Evolutionary conservation across 2,329 filamentous ascomycete species (phyloP).

Genomic region (Aspergillus persii): DNA sequence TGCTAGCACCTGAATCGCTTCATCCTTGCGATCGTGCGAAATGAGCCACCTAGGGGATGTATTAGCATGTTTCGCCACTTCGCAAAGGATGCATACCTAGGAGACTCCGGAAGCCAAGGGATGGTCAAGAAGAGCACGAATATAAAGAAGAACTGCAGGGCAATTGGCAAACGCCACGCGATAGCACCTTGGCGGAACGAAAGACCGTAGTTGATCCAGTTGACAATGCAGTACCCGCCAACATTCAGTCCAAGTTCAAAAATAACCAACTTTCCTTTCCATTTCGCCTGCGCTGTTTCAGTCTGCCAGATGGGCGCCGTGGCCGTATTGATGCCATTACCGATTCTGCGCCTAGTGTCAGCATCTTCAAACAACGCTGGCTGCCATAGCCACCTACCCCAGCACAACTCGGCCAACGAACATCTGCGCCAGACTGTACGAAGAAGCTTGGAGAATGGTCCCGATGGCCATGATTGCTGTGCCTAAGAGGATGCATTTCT

Average conservation of each 20-base stretch:
- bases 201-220: constrained; percentile 55
- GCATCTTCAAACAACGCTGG: background rate
- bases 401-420: constrained; percentile 48
- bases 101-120: constrained; percentile 31
- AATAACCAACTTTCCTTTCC: constrained; percentile 48
- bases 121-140: constrained; percentile 46
- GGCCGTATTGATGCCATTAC: constrained; percentile 25
- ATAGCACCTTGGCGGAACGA: constrained; percentile 44
- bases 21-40: constrained; percentile 41
- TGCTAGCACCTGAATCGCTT: constrained; percentile 50
- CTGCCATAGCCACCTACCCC: constrained; percentile 4
- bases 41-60: constrained; percentile 40
- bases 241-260: constrained; percentile 53
- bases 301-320: constrained; percentile 53
- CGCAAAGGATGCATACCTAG: constrained; percentile 6
- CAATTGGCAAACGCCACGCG: constrained; percentile 48
- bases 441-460: constrained; percentile 48
- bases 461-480: constrained; percentile 50
- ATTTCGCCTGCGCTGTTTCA: constrained; percentile 47
- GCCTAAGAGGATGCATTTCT: constrained; percentile 47
- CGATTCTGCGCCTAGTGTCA: background rate
- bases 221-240: constrained; percentile 49
- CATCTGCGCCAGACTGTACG: constrained; percentile 49
- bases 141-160: constrained; percentile 52
- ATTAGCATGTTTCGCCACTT: no score